phyloP scores from a whole-genome alignment of 768 basidiomycete genomes.

The Paxillus involutus region DNA sequence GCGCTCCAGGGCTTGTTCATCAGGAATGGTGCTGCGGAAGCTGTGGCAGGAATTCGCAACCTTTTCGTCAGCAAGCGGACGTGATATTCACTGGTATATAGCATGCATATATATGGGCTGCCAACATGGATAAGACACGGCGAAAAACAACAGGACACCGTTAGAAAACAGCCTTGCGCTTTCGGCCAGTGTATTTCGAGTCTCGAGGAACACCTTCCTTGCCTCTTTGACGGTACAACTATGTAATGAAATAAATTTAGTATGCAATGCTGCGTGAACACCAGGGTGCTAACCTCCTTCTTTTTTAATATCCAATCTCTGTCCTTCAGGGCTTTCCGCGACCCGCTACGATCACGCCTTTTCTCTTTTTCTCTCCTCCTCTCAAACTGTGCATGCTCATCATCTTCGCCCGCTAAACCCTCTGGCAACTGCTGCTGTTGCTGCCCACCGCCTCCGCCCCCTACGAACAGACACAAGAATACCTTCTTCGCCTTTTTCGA shows the following conservation, averaged over 20 bases:
- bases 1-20: slow-evolving; percentile 95
- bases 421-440: slow-evolving; percentile 69
- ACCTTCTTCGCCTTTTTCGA: slow-evolving; percentile 95
- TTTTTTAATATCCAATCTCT: slow-evolving; percentile 95
- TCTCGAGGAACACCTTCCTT: slow-evolving; percentile 83
- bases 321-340: slow-evolving; percentile 71
- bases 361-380: slow-evolving; percentile 69
- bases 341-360: slow-evolving; percentile 57
- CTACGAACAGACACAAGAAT: slow-evolving; percentile 91
- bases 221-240: slow-evolving; percentile 84
- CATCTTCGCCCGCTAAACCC: slow-evolving; percentile 71
- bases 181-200: slow-evolving; percentile 92
- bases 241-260: slow-evolving; percentile 3
- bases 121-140: background rate
- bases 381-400: slow-evolving; percentile 70
- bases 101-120: slow-evolving; percentile 5
- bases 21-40: slow-evolving; percentile 58
- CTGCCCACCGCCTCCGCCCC: slow-evolving; percentile 55
- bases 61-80: slow-evolving; percentile 33
- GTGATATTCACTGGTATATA: slow-evolving; percentile 20
- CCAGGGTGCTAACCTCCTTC: slow-evolving; percentile 70
- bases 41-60: slow-evolving; percentile 49
- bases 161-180: slow-evolving; percentile 78
- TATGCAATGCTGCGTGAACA: background rate
- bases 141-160: slow-evolving; percentile 11